phyloP scores from a whole-genome alignment of 495 filamentous ascomycete genomes.

The Podospora comata region DNA sequence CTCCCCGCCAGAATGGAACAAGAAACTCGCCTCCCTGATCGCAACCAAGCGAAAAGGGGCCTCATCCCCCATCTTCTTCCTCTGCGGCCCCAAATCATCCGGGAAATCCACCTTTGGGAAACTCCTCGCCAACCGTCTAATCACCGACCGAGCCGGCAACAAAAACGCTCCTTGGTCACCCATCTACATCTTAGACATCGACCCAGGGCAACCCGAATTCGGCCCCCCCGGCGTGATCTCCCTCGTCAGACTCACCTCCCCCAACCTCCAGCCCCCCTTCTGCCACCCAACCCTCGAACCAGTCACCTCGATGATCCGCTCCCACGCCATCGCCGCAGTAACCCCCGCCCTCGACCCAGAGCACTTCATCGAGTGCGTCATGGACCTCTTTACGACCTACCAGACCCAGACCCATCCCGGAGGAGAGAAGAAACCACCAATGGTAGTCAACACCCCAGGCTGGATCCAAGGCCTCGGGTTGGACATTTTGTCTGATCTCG shows the following conservation, averaged over 20 bases:
- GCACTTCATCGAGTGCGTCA: conserved; percentile 64
- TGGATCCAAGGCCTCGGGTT: conserved; percentile 78
- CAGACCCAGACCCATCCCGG: conserved; percentile 31
- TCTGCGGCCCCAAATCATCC: conserved; percentile 78
- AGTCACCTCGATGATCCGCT: conserved; percentile 41
- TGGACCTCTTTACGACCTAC: conserved; percentile 67
- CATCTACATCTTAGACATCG: conserved; percentile 72
- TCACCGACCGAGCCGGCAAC: conserved; percentile 45
- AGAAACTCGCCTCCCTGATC: conserved; percentile 38
- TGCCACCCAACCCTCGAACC: conserved; percentile 54
- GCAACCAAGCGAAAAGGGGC: conserved; percentile 41
- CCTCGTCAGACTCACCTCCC: conserved; percentile 59
- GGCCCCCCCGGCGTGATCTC: conserved; percentile 73
- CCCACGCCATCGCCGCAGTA: conserved; percentile 69
- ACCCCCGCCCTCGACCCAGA: conserved; percentile 67
- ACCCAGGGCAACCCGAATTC: conserved; percentile 82
- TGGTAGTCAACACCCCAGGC: conserved; percentile 79
- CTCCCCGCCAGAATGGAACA: conserved; percentile 65
- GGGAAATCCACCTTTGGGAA: conserved; percentile 86
- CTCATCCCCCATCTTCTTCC: conserved; percentile 46
- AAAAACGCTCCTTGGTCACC: conserved; percentile 27
- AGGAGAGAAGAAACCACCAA: conserved; percentile 37
- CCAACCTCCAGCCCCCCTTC: conserved; percentile 72
- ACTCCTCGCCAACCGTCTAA: conserved; percentile 69
- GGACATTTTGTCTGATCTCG: conserved; percentile 63